These are phyloP conservation scores for Paradendryphiella salina DNA, from an alignment of 2,329 filamentous ascomycete species.

Conservation along the genomic window DNA sequence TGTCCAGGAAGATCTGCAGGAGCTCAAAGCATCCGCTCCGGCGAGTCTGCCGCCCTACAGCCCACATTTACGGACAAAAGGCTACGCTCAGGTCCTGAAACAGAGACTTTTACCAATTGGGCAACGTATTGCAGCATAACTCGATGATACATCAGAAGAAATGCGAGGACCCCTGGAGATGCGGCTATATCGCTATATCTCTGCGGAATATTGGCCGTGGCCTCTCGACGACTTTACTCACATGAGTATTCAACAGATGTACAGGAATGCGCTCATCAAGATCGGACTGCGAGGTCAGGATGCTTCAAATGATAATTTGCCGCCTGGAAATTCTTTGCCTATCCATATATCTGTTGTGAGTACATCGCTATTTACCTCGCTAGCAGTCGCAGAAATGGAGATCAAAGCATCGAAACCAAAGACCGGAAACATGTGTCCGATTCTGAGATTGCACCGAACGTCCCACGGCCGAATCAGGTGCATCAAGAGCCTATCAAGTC, in stretches of 20 bases:
- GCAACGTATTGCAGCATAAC: constrained; percentile 7
- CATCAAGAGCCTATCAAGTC: too few species aligned
- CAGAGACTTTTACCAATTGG: constrained; percentile 23
- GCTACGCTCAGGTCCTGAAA: constrained; percentile 20
- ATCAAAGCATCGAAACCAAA: too few species aligned
- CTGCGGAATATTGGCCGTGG: constrained; percentile 24
- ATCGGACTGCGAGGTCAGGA: not conserved
- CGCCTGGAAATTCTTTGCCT: too few species aligned
- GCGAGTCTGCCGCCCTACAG: constrained; percentile 15
- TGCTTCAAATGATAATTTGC: not conserved
- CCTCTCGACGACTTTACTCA: constrained; percentile 12
- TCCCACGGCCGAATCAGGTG: too few species aligned
- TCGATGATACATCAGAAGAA: not conserved
- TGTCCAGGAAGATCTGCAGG: constrained; percentile 9
- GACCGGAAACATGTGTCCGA: too few species aligned
- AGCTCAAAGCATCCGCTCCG: constrained; percentile 13
- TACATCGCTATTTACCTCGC: too few species aligned
- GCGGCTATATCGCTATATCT: constrained; percentile 21
- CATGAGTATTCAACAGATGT: constrained; percentile 19
- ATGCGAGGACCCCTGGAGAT: constrained; percentile 14
- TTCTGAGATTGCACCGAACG: too few species aligned
- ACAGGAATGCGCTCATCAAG: constrained; percentile 16
- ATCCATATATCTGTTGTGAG: not conserved
- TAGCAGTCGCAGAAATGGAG: too few species aligned
- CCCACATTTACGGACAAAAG: constrained; percentile 7